A percentile compares a stretch with the other conserved stretches of the same genome.
phyloP scores from a whole-genome alignment of 164 flowering plant species.

The Magnolia sinica region DNA sequence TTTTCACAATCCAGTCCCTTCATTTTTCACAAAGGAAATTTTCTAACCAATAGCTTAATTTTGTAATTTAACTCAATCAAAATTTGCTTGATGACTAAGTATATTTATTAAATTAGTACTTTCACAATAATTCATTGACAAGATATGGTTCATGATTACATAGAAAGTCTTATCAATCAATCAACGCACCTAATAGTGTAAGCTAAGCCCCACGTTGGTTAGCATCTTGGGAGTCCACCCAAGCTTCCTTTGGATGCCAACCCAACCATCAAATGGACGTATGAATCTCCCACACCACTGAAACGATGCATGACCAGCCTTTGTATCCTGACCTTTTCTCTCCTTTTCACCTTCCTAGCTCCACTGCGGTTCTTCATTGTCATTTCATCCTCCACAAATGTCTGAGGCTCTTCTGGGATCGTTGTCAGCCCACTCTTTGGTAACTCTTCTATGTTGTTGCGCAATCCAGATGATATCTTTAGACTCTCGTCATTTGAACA shows the following conservation, averaged over 20 bases:
- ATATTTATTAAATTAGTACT: no score
- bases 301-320: background rate
- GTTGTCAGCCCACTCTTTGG: slow-evolving; percentile 39
- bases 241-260: background rate
- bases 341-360: slow-evolving; percentile 18
- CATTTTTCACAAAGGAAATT: no score
- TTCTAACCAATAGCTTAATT: no score
- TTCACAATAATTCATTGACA: no score
- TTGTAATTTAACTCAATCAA: no score
- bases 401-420: slow-evolving; percentile 43
- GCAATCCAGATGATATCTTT: background rate
- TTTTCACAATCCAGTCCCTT: no score
- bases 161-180: no score
- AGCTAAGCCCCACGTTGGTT: background rate
- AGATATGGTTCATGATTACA: no score
- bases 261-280: slow-evolving; percentile 9
- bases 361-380: background rate
- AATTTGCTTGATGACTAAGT: no score
- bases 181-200: no score
- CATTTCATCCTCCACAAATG: slow-evolving; percentile 10
- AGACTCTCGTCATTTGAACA: background rate
- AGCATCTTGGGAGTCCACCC: background rate
- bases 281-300: slow-evolving; percentile 2
- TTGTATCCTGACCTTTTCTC: background rate
- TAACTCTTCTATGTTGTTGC: slow-evolving; percentile 42